Evolutionary conservation across 805 yeast genomes (phyloP).

Genomic region (Nakazawaea wyomingensis): DNA sequence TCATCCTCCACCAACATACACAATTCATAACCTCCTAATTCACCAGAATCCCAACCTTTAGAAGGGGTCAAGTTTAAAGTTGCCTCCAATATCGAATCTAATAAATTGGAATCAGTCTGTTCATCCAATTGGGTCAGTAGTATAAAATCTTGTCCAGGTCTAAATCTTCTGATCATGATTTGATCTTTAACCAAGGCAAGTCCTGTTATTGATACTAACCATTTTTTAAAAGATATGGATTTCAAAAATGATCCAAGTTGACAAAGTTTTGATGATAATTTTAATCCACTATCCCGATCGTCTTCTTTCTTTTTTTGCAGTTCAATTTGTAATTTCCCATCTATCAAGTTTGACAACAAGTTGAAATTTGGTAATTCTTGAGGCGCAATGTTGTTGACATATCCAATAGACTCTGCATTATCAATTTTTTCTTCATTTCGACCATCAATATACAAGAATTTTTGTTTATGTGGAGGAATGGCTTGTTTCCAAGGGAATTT

Average conservation of each 20-base stretch:
- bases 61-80: conserved; percentile 80
- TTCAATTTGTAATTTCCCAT: conserved; percentile 10
- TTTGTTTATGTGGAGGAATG: conserved; percentile 88
- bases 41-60: conserved; percentile 82
- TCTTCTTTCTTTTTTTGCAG: conserved; percentile 14
- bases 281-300: conserved; percentile 22
- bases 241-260: conserved; percentile 55
- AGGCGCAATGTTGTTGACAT: conserved; percentile 23
- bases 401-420: conserved; percentile 28
- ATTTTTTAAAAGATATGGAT: conserved; percentile 60
- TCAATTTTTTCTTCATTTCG: conserved; percentile 29
- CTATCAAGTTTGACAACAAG: conserved; percentile 17
- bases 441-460: conserved; percentile 81
- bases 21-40: conserved; percentile 89
- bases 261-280: conserved; percentile 34
- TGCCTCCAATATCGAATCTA: conserved; percentile 64
- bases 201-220: conserved; percentile 61
- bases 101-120: conserved; percentile 30
- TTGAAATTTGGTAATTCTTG: conserved; percentile 56
- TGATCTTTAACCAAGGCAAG: conserved; percentile 61
- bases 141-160: conserved; percentile 94
- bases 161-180: conserved; percentile 73
- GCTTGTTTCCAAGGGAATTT: conserved; percentile 83
- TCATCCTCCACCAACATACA: conserved; percentile 64
- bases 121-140: conserved; percentile 60